Evolutionary conservation across 495 filamentous ascomycete species (phyloP), one percentile per base, ranked within the genome.

Genomic region (Tuber borchii): DNA sequence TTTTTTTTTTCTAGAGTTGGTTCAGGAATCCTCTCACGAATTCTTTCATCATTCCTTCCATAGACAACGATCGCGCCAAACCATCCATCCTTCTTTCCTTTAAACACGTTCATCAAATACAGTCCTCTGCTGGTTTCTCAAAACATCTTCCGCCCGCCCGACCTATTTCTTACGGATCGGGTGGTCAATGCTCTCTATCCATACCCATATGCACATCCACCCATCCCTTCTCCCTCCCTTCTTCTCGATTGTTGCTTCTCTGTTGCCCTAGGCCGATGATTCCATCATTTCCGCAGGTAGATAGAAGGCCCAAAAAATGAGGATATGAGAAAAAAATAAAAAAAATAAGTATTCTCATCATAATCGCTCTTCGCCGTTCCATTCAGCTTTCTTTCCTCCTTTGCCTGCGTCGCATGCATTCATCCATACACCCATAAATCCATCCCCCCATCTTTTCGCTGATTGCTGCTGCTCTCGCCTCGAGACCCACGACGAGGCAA

Each of bases 1-100:
- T 65, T 65, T 65, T 65, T 31, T 65, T 65, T 65, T 65, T 65
- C 56, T 65, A 65, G 34, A 65, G 56, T 34, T 65, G 56, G 31
- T 65, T 19, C 56, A 4, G 14, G 26, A 34, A 34, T 65, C 56
- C 56, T 17, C 56, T 19, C 26, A 34, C 26, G 26, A 65, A 65
- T 34, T 34, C 56, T 3, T 65, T 26, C 56, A 65, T 19, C 56
- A 19, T 34, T 14, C 56, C 26, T n/a, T 65, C 26, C 26, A 34
- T 17, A 31, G 34, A 34, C 56, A 26, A 31, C 14, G n/a, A 61
- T 61, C 56, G n/a, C 9, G 2, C 26, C 26, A 34, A 65, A 65
- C 12, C 26, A 19, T 6, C 56, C 56, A 34, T 31, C 51, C 51
- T 26, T 17, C 26, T 34, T 34, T 34, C 26, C 56, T 16, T 34